Conservation (phyloP, 345 rosid genomes). For the Geranium rotundifolium region DNA sequence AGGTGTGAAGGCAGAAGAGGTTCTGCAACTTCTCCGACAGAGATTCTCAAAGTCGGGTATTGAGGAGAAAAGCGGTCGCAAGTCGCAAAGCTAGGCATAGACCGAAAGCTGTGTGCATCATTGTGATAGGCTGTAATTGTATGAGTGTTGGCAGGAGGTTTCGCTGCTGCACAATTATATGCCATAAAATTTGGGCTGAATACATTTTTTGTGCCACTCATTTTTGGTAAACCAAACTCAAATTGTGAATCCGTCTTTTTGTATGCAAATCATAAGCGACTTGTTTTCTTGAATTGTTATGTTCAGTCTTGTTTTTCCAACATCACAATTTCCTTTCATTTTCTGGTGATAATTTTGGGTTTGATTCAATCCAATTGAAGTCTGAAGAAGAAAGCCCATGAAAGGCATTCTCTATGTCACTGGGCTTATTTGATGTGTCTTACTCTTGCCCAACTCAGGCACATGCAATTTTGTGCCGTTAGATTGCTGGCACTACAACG, state of each 20-base stretch:
- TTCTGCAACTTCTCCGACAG: slow-evolving; percentile 40
- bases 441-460: not conserved
- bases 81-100: not conserved
- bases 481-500: not conserved
- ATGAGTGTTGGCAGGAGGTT: no score
- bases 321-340: no score
- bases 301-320: no score
- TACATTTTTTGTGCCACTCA: no score
- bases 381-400: not conserved
- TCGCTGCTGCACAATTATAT: no score
- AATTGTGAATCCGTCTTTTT: no score
- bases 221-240: no score
- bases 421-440: not conserved
- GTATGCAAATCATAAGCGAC: no score
- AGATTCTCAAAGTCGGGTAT: slow-evolving; percentile 64
- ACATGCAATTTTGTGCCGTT: not conserved
- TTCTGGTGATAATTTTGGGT: no score
- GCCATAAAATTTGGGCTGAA: no score
- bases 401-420: not conserved
- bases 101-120: not conserved
- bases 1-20: slow-evolving; percentile 48
- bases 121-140: not conserved
- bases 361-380: not conserved
- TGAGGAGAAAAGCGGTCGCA: slow-evolving; percentile 55
- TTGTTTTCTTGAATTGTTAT: no score